Evolutionary conservation across 495 filamentous ascomycete species (phyloP).

Genomic region (Penicillium dipodomyicola): DNA sequence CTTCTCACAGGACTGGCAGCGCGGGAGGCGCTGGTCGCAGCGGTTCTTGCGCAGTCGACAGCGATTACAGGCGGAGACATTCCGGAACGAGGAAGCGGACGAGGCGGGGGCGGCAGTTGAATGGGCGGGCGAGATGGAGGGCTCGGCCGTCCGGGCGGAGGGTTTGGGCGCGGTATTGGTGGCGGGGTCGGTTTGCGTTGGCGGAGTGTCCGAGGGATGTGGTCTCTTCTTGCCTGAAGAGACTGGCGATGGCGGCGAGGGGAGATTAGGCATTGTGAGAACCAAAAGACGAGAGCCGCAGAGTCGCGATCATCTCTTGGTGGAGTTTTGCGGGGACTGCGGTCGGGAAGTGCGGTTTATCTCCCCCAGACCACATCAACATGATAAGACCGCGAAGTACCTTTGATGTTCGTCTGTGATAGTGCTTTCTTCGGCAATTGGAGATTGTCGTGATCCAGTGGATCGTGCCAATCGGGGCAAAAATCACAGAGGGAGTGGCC

Average conservation of each 20-base stretch:
- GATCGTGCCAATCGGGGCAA: neutral
- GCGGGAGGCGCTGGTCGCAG: slow-evolving; percentile 88
- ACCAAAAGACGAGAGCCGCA: slow-evolving; percentile 29
- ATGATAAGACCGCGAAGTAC: slow-evolving; percentile 30
- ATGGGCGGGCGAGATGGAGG: slow-evolving; percentile 20
- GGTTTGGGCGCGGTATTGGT: slow-evolving; percentile 14
- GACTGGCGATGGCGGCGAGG: slow-evolving; percentile 36
- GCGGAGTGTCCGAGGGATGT: slow-evolving; percentile 31
- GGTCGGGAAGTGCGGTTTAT: slow-evolving; percentile 27
- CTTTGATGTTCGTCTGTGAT: slow-evolving; percentile 1
- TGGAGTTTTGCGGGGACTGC: slow-evolving; percentile 27
- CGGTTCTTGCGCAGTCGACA: slow-evolving; percentile 91
- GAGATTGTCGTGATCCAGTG: neutral
- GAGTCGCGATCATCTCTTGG: slow-evolving; percentile 41
- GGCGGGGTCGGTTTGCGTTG: slow-evolving; percentile 22
- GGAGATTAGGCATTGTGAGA: slow-evolving; percentile 40
- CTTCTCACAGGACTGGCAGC: slow-evolving; percentile 88
- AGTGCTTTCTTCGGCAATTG: slow-evolving; percentile 11
- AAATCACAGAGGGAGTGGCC: slow-evolving; percentile 4
- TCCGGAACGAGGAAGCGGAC: slow-evolving; percentile 64
- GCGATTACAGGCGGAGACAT: slow-evolving; percentile 92
- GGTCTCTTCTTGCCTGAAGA: slow-evolving; percentile 45
- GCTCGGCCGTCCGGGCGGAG: slow-evolving; percentile 16
- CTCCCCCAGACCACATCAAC: slow-evolving; percentile 28
- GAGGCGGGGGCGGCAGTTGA: slow-evolving; percentile 25